These are phyloP conservation scores for Stropharia rugosoannulata DNA, from an alignment of 768 basidiomycete genomes.

Conservation along the genomic window DNA sequence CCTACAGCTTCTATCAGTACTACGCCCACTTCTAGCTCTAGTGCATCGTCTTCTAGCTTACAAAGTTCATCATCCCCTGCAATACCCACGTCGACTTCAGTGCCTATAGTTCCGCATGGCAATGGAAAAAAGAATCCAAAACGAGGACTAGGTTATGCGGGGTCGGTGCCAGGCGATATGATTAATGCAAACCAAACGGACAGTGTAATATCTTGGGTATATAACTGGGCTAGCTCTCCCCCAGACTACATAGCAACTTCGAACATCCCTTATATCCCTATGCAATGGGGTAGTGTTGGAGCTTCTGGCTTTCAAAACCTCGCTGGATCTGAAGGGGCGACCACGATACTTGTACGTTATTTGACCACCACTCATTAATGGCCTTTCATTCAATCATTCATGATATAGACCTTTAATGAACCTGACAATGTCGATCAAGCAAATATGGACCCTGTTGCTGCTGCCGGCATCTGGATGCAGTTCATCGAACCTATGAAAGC, in stretches of 20 bases:
- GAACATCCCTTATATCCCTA: constrained; percentile 46
- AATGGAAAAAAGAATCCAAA: constrained; percentile 36
- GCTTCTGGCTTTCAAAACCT: constrained; percentile 37
- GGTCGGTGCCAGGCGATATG: constrained; percentile 39
- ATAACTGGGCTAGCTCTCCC: constrained; percentile 49
- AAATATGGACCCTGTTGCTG: constrained; percentile 42
- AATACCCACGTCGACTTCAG: constrained; percentile 3
- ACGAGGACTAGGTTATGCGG: constrained; percentile 45
- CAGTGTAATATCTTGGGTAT: constrained; percentile 48
- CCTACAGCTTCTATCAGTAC: background rate
- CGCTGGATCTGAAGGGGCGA: constrained; percentile 45
- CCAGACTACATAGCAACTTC: constrained; percentile 42
- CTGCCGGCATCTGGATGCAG: constrained; percentile 57
- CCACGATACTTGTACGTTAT: constrained; percentile 42
- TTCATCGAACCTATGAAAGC: constrained; percentile 55
- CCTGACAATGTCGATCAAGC: constrained; percentile 58
- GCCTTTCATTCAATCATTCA: constrained; percentile 11
- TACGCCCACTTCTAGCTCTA: background rate
- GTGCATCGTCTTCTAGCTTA: background rate
- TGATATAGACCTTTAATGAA: constrained; percentile 39
- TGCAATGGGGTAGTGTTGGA: constrained; percentile 50
- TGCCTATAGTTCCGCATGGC: constrained; percentile 17
- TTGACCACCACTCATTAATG: background rate
- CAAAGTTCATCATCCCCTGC: background rate
- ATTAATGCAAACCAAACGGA: constrained; percentile 43